A percentile compares a stretch with the other conserved stretches of the same genome.
Evolutionary conservation across 2,329 filamentous ascomycete species (phyloP).

Genomic region (Xylariaceae sp.): DNA sequence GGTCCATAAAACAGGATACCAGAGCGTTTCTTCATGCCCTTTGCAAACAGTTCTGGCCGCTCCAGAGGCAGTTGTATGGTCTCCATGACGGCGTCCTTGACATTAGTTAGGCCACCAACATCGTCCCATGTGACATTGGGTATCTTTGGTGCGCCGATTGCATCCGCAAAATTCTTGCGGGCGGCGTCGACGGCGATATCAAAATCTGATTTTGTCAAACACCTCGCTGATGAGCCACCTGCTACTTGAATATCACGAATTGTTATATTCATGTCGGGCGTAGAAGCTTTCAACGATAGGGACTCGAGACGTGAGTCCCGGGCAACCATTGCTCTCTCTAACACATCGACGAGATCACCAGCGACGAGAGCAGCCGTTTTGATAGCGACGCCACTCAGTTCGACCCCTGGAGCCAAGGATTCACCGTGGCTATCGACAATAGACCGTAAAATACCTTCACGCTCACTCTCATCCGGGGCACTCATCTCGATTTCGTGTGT

Average conservation of each 20-base stretch:
- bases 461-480: slow-evolving; percentile 86
- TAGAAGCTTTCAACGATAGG: slow-evolving; percentile 52
- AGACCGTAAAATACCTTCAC: slow-evolving; percentile 78
- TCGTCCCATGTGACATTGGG: slow-evolving; percentile 96
- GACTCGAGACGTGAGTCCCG: slow-evolving; percentile 70
- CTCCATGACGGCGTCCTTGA: slow-evolving; percentile 95
- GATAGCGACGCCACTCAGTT: slow-evolving; percentile 78
- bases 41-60: slow-evolving; percentile 88
- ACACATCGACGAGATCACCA: slow-evolving; percentile 89
- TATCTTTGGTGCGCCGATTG: slow-evolving; percentile 96
- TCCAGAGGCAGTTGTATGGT: slow-evolving; percentile 93
- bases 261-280: slow-evolving; percentile 46
- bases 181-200: slow-evolving; percentile 92
- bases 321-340: slow-evolving; percentile 81
- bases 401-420: slow-evolving; percentile 76
- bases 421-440: slow-evolving; percentile 75
- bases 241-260: slow-evolving; percentile 83
- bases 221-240: slow-evolving; percentile 74
- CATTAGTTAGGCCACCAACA: slow-evolving; percentile 85
- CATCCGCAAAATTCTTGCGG: slow-evolving; percentile 95
- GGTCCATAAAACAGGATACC: slow-evolving; percentile 91
- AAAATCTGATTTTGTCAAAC: slow-evolving; percentile 79
- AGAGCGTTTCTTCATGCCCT: slow-evolving; percentile 96
- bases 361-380: slow-evolving; percentile 96
- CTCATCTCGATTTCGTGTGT: slow-evolving; percentile 93